These are phyloP conservation scores for Elsinoe fawcettii DNA, from an alignment of 2,329 filamentous ascomycete species.

Conservation along the genomic window DNA sequence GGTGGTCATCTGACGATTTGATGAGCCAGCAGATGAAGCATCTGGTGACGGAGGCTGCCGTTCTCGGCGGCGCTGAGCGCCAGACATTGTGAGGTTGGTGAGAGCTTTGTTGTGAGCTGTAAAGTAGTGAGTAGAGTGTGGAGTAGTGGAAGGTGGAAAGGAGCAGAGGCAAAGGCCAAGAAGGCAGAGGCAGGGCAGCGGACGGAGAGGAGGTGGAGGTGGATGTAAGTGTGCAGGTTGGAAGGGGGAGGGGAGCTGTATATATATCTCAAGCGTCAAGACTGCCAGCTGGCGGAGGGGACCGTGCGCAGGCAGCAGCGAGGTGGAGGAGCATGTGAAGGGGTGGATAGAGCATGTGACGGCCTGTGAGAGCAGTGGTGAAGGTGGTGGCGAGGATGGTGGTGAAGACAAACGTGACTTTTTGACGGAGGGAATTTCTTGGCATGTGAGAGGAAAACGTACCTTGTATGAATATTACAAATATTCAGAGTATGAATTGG, in stretches of 20 bases:
- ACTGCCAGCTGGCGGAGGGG: background rate
- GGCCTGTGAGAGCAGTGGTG: background rate
- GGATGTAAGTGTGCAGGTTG: background rate
- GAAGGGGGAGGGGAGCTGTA: background rate
- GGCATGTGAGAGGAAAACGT: background rate
- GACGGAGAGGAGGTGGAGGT: background rate
- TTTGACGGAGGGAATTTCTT: background rate
- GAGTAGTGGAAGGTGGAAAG: background rate
- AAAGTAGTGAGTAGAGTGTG: background rate
- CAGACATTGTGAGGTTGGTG: constrained; percentile 11
- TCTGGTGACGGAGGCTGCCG: background rate
- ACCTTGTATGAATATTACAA: background rate
- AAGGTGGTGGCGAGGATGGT: background rate
- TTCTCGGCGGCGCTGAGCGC: constrained; percentile 11
- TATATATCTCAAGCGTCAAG: background rate
- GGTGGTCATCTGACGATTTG: background rate
- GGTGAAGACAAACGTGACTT: background rate
- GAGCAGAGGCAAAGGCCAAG: background rate
- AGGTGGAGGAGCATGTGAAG: background rate
- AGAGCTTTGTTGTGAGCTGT: background rate
- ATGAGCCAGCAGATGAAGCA: constrained; percentile 8
- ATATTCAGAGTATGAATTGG: background rate
- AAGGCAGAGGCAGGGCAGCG: background rate
- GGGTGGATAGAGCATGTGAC: background rate
- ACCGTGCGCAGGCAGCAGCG: constrained; percentile 9